A percentile compares a stretch with the other conserved stretches of the same genome.
Conservation (phyloP, 768 basidiomycete species). For the Sporobolomyces roseus region DNA sequence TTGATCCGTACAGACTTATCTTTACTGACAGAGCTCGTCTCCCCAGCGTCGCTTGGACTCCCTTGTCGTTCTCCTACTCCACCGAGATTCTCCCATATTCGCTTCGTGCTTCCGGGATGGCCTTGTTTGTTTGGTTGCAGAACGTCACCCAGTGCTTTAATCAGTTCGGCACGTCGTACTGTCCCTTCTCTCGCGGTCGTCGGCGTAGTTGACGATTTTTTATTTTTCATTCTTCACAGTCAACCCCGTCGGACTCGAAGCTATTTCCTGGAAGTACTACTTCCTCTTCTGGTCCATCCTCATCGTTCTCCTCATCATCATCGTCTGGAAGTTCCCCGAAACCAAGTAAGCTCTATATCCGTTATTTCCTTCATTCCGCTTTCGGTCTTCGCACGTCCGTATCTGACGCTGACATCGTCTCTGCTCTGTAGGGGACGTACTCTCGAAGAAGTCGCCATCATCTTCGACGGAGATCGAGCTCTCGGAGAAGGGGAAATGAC, state of each 20-base stretch:
- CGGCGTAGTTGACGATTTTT: not conserved
- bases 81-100: constrained; percentile 21
- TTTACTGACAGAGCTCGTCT: not conserved
- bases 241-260: constrained; percentile 62
- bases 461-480: constrained; percentile 1
- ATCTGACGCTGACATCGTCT: not conserved
- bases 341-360: too few relatives aligned
- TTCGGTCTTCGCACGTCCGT: not conserved
- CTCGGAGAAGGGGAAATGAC: not conserved
- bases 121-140: constrained; percentile 61
- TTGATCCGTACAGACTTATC: not conserved
- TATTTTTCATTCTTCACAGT: not conserved
- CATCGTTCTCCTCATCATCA: constrained; percentile 10
- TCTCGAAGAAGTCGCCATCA: constrained; percentile 15
- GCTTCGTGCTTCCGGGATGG: constrained; percentile 23
- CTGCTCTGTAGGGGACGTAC: constrained; percentile 2
- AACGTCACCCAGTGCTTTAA: constrained; percentile 62
- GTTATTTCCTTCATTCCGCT: not conserved
- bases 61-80: constrained; percentile 11
- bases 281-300: constrained; percentile 46
- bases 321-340: constrained; percentile 13
- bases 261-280: constrained; percentile 61
- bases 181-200: not conserved
- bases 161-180: constrained; percentile 49
- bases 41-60: constrained; percentile 18